Evolutionary conservation across 176 grass and related monocot species (phyloP).

Genomic region (Stipa capillata): DNA sequence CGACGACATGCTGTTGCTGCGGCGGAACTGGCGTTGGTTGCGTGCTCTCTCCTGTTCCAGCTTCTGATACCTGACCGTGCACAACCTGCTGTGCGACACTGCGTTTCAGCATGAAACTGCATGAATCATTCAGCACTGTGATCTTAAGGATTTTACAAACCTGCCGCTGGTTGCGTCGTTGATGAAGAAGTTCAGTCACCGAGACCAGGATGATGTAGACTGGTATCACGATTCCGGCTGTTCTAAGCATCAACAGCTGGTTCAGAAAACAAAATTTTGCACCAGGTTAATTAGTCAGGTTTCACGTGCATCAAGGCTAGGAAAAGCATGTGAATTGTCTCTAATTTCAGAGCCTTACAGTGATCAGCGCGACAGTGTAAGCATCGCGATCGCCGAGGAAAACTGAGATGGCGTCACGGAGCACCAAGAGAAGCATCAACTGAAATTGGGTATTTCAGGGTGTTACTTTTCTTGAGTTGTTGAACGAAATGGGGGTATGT

Average conservation of each 20-base stretch:
- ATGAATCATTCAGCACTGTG: background rate
- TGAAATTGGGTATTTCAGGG: slow-evolving; percentile 1
- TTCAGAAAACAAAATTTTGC: background rate
- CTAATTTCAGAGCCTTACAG: slow-evolving; percentile 28
- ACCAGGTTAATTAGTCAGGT: background rate
- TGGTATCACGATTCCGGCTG: slow-evolving; percentile 44
- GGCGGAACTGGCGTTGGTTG: slow-evolving; percentile 7
- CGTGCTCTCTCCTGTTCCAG: background rate
- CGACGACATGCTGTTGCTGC: slow-evolving; percentile 4
- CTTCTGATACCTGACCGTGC: slow-evolving; percentile 3
- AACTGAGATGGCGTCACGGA: slow-evolving; percentile 45
- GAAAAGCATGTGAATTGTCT: background rate
- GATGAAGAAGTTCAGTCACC: slow-evolving; percentile 27
- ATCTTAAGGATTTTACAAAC: background rate
- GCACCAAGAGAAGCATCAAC: slow-evolving; percentile 51
- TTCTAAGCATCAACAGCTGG: slow-evolving; percentile 54
- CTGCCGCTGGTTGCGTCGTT: slow-evolving; percentile 30
- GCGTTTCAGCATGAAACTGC: background rate
- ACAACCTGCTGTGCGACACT: background rate
- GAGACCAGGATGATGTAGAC: slow-evolving; percentile 47
- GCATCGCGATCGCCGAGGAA: slow-evolving; percentile 15
- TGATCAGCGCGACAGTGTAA: slow-evolving; percentile 35
- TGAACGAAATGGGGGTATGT: background rate
- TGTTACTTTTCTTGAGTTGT: background rate
- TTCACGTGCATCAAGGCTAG: background rate